Conservation (phyloP, 2,329 filamentous ascomycete genomes). For the Ophiostoma piceae region DNA sequence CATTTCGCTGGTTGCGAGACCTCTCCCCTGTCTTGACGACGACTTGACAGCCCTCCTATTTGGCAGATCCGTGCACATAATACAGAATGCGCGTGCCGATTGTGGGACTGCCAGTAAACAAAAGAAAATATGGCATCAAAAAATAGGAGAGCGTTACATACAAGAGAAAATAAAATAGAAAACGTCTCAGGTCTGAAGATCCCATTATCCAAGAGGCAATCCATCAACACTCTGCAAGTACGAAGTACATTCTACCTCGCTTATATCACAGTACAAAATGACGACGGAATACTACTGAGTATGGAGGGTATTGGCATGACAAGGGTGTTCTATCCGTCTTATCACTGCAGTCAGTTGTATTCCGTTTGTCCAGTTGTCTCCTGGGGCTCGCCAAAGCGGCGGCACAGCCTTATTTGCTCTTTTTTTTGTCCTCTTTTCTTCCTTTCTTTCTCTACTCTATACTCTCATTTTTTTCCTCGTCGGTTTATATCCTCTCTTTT, state of each 20-base stretch:
- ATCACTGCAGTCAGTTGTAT: too few relatives aligned
- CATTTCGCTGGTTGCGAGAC: too few relatives aligned
- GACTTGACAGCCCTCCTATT: neutral
- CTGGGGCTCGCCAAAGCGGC: too few relatives aligned
- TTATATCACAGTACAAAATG: neutral
- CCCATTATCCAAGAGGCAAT: neutral
- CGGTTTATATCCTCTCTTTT: neutral
- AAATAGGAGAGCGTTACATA: conserved; percentile 2
- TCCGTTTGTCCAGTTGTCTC: too few relatives aligned
- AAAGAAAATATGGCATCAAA: neutral
- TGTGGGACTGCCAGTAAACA: neutral
- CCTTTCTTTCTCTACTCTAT: neutral
- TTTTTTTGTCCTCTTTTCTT: neutral
- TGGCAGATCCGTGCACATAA: neutral
- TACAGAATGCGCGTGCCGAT: neutral
- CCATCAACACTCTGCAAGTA: neutral
- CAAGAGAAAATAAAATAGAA: neutral
- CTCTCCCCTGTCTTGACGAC: neutral
- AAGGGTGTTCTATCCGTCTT: neutral
- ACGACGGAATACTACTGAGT: neutral
- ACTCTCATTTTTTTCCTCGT: neutral
- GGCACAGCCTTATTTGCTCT: neutral
- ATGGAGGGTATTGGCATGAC: neutral
- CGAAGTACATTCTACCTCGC: neutral
- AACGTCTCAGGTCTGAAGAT: neutral